These are phyloP conservation scores for Chlamydomonas reinhardtii DNA, from an alignment of 163 green algal genomes.

Conservation along the genomic window DNA sequence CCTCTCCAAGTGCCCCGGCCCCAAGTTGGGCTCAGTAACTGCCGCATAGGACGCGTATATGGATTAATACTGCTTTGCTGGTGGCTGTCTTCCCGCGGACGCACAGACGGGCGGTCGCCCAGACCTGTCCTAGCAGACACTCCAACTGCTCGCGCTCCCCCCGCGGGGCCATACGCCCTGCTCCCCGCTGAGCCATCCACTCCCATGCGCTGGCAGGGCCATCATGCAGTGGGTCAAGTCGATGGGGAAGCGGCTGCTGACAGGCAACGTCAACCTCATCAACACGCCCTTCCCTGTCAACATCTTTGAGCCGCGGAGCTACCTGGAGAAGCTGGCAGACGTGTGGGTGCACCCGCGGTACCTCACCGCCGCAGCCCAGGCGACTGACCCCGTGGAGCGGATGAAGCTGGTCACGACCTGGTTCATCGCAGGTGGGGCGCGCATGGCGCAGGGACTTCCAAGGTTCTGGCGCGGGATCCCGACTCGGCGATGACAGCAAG, in stretches of 20 bases:
- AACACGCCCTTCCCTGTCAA: slow-evolving; percentile 87
- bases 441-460: not conserved
- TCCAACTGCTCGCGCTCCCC: too few species aligned
- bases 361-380: slow-evolving; percentile 66
- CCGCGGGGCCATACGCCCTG: too few species aligned
- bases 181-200: too few species aligned
- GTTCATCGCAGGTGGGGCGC: slow-evolving; percentile 75
- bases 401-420: slow-evolving; percentile 83
- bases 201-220: slow-evolving; percentile 37
- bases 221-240: slow-evolving; percentile 71
- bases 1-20: too few species aligned
- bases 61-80: too few species aligned
- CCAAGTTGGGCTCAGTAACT: not conserved
- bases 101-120: too few species aligned
- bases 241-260: slow-evolving; percentile 66
- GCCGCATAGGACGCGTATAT: too few species aligned
- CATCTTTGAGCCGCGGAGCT: slow-evolving; percentile 89
- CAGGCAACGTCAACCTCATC: slow-evolving; percentile 87
- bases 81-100: too few species aligned
- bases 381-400: slow-evolving; percentile 74
- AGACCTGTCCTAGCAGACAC: too few species aligned
- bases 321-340: slow-evolving; percentile 91
- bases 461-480: too few species aligned
- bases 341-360: slow-evolving; percentile 83
- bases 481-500: too few species aligned